A percentile compares a stretch with the other conserved stretches of the same genome.
Conservation (phyloP, 768 basidiomycete species). For the Lyophyllum decastes region DNA sequence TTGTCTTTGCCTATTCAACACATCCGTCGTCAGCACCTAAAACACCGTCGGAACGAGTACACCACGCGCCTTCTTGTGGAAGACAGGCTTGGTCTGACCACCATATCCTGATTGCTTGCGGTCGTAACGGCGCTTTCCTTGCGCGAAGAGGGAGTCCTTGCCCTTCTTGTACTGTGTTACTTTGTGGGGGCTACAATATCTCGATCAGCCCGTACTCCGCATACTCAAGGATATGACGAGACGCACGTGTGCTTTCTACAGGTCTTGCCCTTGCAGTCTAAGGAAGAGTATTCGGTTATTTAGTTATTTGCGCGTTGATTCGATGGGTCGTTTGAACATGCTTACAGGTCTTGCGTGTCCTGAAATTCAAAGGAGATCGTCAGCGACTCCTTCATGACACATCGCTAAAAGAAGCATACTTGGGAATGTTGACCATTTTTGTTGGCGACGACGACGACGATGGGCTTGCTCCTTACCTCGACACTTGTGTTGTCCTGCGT, state of each 20-base stretch:
- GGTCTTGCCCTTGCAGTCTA: slow-evolving; percentile 94
- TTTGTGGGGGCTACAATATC: slow-evolving; percentile 83
- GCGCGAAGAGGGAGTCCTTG: slow-evolving; percentile 95
- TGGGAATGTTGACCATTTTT: slow-evolving; percentile 95
- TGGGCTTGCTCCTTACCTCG: slow-evolving; percentile 25
- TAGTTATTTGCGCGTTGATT: not conserved
- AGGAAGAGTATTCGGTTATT: slow-evolving; percentile 8
- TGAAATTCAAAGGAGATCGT: slow-evolving; percentile 20
- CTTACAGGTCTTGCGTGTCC: slow-evolving; percentile 97
- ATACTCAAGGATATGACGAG: not conserved
- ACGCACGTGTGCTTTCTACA: slow-evolving; percentile 97
- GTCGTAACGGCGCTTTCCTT: slow-evolving; percentile 99
- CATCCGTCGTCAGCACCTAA: not conserved
- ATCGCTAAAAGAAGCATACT: slow-evolving; percentile 54
- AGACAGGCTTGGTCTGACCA: slow-evolving; percentile 99
- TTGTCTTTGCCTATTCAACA: slow-evolving; percentile 81
- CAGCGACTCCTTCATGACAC: slow-evolving; percentile 3
- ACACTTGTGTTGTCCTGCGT: slow-evolving; percentile 31
- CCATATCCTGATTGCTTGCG: slow-evolving; percentile 98
- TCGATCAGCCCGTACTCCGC: not conserved
- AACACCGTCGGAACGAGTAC: not conserved
- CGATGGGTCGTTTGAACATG: slow-evolving; percentile 19
- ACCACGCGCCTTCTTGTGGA: slow-evolving; percentile 94
- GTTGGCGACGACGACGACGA: slow-evolving; percentile 46
- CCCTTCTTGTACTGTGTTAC: slow-evolving; percentile 99